Evolutionary conservation across 163 green algal genomes (phyloP).

Genomic region (Scenedesmus sp.): DNA sequence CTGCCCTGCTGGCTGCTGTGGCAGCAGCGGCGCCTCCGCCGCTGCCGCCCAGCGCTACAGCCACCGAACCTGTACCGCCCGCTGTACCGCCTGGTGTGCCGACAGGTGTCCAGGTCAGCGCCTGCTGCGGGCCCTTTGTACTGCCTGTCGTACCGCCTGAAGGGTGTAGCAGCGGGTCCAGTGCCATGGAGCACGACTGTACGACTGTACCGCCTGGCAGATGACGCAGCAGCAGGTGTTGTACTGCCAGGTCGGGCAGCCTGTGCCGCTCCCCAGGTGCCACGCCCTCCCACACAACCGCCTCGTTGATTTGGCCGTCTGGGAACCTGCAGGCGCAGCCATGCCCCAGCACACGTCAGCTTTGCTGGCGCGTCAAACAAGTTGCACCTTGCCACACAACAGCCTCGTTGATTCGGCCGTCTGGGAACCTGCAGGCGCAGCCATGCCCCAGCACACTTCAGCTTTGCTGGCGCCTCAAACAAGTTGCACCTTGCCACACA

Average conservation of each 20-base stretch:
- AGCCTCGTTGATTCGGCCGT: constrained; percentile 68
- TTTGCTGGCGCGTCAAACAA: background rate
- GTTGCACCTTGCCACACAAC: constrained; percentile 79
- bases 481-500: too few relatives aligned
- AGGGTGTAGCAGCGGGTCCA: constrained; percentile 72
- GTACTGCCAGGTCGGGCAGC: constrained; percentile 61
- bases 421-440: too few relatives aligned
- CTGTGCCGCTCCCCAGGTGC: constrained; percentile 52
- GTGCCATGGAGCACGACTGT: constrained; percentile 40
- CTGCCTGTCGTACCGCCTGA: background rate
- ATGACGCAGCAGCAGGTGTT: constrained; percentile 44
- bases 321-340: constrained; percentile 66
- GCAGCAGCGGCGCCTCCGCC: constrained; percentile 11
- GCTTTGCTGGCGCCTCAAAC: too few relatives aligned
- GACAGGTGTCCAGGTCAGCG: background rate
- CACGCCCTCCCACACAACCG: constrained; percentile 80
- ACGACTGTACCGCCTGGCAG: constrained; percentile 49
- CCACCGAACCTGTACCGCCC: constrained; percentile 1
- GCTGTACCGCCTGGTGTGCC: background rate
- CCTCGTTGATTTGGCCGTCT: constrained; percentile 86
- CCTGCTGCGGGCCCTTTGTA: background rate
- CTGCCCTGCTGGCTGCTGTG: constrained; percentile 42
- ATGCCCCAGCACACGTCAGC: constrained; percentile 68
- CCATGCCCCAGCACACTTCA: too few relatives aligned
- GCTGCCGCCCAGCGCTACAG: constrained; percentile 19